phyloP scores from a whole-genome alignment of 345 rosid species.

The Linum trigynum region DNA sequence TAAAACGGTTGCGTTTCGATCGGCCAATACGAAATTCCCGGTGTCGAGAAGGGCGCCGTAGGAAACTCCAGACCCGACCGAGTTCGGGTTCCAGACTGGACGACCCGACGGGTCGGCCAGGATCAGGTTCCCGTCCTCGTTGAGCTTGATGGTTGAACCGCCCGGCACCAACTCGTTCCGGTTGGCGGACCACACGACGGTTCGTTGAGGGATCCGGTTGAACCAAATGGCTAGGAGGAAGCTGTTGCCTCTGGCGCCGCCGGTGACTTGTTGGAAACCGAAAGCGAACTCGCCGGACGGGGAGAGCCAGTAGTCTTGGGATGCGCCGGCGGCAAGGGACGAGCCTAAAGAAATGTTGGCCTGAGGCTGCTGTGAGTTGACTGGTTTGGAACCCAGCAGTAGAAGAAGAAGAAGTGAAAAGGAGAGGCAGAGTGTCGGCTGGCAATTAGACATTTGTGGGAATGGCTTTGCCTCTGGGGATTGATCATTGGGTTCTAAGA shows the following conservation, averaged over 20 bases:
- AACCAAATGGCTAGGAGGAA: conserved; percentile 31
- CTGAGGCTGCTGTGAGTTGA: neutral
- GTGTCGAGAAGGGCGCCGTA: conserved; percentile 21
- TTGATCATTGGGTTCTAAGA: too few species aligned
- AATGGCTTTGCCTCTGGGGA: too few species aligned
- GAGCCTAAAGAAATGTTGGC: neutral
- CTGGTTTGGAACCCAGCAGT: neutral
- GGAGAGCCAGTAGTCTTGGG: conserved; percentile 17
- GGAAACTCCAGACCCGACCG: neutral
- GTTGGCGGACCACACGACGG: conserved; percentile 29
- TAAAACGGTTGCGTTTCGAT: conserved; percentile 2
- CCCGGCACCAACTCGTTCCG: conserved; percentile 11
- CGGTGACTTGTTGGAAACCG: conserved; percentile 20
- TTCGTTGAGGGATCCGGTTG: conserved; percentile 18
- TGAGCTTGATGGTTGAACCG: conserved; percentile 21
- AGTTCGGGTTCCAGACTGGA: conserved; percentile 20
- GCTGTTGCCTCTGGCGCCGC: conserved; percentile 3
- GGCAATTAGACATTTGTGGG: too few species aligned
- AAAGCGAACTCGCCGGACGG: conserved; percentile 26
- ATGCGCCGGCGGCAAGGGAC: conserved; percentile 6
- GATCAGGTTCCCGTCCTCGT: conserved; percentile 12
- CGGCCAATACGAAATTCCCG: conserved; percentile 19
- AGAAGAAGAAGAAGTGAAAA: too few species aligned
- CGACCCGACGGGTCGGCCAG: conserved; percentile 18
- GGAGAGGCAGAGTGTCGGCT: too few species aligned